These are phyloP conservation scores for Oryza brachyantha DNA, from an alignment of 176 grass and related monocot species.

Conservation along the genomic window DNA sequence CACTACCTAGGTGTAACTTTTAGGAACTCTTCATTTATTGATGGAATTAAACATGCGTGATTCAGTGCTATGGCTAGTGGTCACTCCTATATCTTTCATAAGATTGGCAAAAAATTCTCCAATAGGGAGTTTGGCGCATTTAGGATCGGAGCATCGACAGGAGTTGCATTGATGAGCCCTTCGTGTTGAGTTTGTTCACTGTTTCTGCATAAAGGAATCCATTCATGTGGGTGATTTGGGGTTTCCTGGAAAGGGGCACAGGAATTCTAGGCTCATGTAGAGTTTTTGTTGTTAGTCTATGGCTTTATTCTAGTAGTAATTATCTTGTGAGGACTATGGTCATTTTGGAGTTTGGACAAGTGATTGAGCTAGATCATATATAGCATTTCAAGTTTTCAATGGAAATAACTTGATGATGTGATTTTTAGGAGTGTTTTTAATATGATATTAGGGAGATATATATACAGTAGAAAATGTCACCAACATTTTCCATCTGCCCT, in stretches of 20 bases:
- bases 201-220: slow-evolving; percentile 1
- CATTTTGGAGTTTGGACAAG: no score
- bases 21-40: slow-evolving; percentile 42
- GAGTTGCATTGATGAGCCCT: slow-evolving; percentile 47
- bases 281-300: no score
- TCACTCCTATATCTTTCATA: slow-evolving; percentile 38
- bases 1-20: slow-evolving; percentile 32
- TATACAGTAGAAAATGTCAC: no score
- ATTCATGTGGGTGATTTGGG: neutral
- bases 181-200: slow-evolving; percentile 17
- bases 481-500: neutral
- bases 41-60: slow-evolving; percentile 23
- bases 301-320: no score
- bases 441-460: no score
- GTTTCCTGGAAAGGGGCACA: neutral
- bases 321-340: no score
- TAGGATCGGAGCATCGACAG: slow-evolving; percentile 13
- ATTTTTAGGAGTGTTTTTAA: no score
- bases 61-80: slow-evolving; percentile 20
- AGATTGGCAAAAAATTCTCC: slow-evolving; percentile 34
- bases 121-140: slow-evolving; percentile 28
- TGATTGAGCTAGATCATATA: no score
- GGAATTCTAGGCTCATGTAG: no score
- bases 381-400: no score
- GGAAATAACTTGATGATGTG: no score